Base-by-base conservation (phyloP, 2,329 filamentous ascomycete genomes). In the Didymellaceae sp. region DNA sequence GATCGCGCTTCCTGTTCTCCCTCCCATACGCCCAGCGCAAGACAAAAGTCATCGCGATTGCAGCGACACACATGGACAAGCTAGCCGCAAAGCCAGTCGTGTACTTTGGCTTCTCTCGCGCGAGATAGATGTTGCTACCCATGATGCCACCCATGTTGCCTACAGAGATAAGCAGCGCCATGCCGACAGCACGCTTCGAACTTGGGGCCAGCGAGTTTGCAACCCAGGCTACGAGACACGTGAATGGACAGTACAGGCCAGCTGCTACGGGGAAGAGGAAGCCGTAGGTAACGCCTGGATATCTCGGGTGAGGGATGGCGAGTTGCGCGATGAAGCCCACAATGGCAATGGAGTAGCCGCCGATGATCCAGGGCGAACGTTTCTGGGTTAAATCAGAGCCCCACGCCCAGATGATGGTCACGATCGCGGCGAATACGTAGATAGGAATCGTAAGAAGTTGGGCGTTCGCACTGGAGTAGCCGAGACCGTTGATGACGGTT, bases 301-400 rank as follows among this genome's bases (percentile, higher is more conserved):
- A 81, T 51, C 68, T 69, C 0, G 70, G 70, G 35, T 73, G 68
- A 0, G 70, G 70, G 13, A 73, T 72, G 0, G 70, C 68, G 11
- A 86, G 74, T 20, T 86, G 76, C 28, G 86, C 77, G 45, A 78
- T 75, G 66, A 83, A 86, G 10, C 83, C 84, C 21, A 80, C 66
- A 0, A 78, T 78, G 9, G 80, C 77, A 41, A 85, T 71, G 17
- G 70, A 54, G 39, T 79, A 77, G 8, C 81, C 81, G 3, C 70
- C 59, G 11, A 85, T 74, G 26, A 80, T 79, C 70, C 85, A 86
- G 9, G 72, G 71, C 52, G 79, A 85, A 0, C 83, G 79, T 51
- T 80, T 78, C 31, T 75, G 78, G 3, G 79, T 65, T 1, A 74
- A 67, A 57, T 86, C 82, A 1, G 81, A 82, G 6, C 74, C 58